These are phyloP conservation scores for Durio zibethinus DNA, from an alignment of 345 rosid genomes.

Conservation along the genomic window DNA sequence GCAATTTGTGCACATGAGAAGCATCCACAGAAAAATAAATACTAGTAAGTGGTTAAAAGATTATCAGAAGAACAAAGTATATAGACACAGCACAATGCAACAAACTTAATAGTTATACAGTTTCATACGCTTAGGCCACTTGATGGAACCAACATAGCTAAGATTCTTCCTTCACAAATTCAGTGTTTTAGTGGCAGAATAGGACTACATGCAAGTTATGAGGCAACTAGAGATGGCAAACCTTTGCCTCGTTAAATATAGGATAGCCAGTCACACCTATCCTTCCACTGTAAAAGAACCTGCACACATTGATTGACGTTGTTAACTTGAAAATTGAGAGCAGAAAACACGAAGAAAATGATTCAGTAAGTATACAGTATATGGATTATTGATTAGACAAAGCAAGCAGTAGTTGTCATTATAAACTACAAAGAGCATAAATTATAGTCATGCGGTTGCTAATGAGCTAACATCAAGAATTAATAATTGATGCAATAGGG, in stretches of 20 bases:
- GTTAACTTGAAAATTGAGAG: background rate
- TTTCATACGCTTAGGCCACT: slow-evolving; percentile 48
- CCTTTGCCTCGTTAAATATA: slow-evolving; percentile 58
- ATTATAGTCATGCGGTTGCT: background rate
- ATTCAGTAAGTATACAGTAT: background rate
- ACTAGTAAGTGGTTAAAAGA: background rate
- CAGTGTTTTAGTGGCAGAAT: slow-evolving; percentile 25
- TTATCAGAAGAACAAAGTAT: background rate
- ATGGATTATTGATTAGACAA: background rate
- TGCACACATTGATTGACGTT: slow-evolving; percentile 23
- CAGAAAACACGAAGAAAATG: background rate
- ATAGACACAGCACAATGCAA: background rate
- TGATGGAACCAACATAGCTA: slow-evolving; percentile 66
- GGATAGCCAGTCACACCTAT: slow-evolving; percentile 61
- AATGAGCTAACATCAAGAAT: background rate
- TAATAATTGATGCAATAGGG: background rate
- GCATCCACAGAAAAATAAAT: background rate
- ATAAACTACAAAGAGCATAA: background rate
- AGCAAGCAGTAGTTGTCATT: background rate
- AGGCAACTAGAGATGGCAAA: slow-evolving; percentile 33
- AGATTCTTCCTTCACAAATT: slow-evolving; percentile 57
- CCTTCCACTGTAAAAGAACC: slow-evolving; percentile 56
- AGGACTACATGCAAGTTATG: slow-evolving; percentile 5
- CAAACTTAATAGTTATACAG: background rate
- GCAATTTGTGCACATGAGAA: no score